Percentiles rank a stretch among this genome's conserved stretches.
These are phyloP conservation scores for Kodamaea ohmeri DNA, from an alignment of 1,139 yeast species.

Conservation along the genomic window DNA sequence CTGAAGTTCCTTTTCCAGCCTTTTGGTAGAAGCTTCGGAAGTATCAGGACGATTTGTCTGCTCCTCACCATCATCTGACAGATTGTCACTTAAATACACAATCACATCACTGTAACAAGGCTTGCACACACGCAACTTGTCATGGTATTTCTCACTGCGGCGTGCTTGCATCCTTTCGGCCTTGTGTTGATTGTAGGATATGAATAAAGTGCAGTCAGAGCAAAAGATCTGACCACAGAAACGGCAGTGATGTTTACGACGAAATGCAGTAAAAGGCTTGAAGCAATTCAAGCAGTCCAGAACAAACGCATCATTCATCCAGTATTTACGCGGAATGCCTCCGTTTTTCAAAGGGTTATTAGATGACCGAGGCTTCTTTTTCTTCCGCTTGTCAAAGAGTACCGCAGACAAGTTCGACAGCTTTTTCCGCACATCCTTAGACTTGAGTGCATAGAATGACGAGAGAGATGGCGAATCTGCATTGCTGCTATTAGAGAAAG, in stretches of 20 bases:
- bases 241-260: conserved; percentile 93
- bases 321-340: conserved; percentile 64
- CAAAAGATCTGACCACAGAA: conserved; percentile 96
- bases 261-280: conserved; percentile 67
- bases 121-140: conserved; percentile 74
- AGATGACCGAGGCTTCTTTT: conserved; percentile 35
- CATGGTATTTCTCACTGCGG: conserved; percentile 39
- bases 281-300: conserved; percentile 79
- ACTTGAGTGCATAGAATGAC: conserved; percentile 38
- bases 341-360: conserved; percentile 49
- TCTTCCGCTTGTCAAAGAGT: conserved; percentile 26
- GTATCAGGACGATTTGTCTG: too few species aligned
- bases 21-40: too few species aligned
- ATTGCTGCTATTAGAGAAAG: conserved; percentile 35
- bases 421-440: conserved; percentile 28
- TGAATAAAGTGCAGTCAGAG: conserved; percentile 75
- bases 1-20: too few species aligned
- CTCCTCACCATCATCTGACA: conserved; percentile 26
- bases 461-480: conserved; percentile 38
- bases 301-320: conserved; percentile 92
- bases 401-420: conserved; percentile 34
- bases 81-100: conserved; percentile 65
- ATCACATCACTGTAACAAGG: conserved; percentile 73
- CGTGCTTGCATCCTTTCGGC: conserved; percentile 31
- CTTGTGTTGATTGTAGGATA: conserved; percentile 70